These are phyloP conservation scores for Penicillium herquei DNA, from an alignment of 495 filamentous ascomycete genomes.

Conservation along the genomic window DNA sequence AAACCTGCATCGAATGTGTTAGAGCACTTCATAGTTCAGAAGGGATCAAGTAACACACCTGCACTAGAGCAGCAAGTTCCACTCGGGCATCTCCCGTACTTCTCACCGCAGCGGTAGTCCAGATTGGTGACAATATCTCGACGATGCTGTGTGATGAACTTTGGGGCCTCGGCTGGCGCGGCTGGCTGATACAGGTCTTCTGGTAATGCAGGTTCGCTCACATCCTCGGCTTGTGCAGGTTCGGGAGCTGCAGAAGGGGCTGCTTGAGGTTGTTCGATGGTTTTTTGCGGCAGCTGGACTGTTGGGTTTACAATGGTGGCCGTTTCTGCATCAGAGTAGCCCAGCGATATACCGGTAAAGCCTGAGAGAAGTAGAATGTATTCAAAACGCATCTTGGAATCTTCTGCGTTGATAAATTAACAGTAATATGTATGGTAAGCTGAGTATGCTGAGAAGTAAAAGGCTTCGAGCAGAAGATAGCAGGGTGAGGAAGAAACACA, in stretches of 20 bases:
- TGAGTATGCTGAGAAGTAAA: slow-evolving; percentile 13
- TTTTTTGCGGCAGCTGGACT: background rate
- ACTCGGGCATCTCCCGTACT: slow-evolving; percentile 49
- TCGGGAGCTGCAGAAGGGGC: background rate
- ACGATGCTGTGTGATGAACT: slow-evolving; percentile 6
- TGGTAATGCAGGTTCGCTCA: background rate
- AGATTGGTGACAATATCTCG: slow-evolving; percentile 17
- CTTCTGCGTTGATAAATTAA: slow-evolving; percentile 5
- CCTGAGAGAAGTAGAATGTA: slow-evolving; percentile 12
- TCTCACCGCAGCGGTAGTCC: slow-evolving; percentile 38
- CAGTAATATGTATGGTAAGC: slow-evolving; percentile 26
- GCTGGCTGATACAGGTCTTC: background rate
- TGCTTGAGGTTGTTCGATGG: background rate
- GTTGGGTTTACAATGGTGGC: background rate
- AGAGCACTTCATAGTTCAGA: slow-evolving; percentile 2
- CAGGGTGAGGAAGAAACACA: background rate
- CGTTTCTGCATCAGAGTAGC: background rate
- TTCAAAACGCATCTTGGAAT: slow-evolving; percentile 27
- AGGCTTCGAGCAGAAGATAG: slow-evolving; percentile 3
- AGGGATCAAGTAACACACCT: slow-evolving; percentile 42
- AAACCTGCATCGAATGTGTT: slow-evolving; percentile 30
- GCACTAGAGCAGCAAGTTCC: slow-evolving; percentile 64
- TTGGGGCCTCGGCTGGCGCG: background rate
- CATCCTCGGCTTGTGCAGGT: background rate
- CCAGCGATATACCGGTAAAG: slow-evolving; percentile 4